Base-by-base conservation (phyloP, 345 rosid genomes). In the Populus davidiana region DNA sequence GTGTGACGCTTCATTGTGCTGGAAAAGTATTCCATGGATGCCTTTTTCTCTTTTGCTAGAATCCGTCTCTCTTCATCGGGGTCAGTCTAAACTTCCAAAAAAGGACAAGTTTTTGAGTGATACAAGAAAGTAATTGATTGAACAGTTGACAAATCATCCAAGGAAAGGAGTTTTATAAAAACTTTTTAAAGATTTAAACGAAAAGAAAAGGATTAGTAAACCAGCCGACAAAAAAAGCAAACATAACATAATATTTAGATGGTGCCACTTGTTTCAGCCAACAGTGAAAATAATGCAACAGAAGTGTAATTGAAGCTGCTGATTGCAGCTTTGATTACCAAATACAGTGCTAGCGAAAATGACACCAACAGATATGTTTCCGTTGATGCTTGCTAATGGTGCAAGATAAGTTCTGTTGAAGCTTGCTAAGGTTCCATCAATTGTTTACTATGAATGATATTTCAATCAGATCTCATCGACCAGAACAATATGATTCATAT, bases 61-160 rank as follows among this genome's bases (percentile, higher is more conserved):
- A 93, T 83, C 84, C 71, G 92, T 75, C 93, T 90, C 87, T 92
- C 99, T 83, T 95, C 99, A 29, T 92, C 98, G 0, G 97, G 98
- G 83, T 91, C 98, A 68, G 88, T 83, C 99, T 95, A 83, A 6
- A 70, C 76, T 50, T 74, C 41, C 72, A 71, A 75, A 41, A 75
- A 84, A 44, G 50, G 9, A 71, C 5, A 64, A 75, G 39, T 38
- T 69, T 64, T 23, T 63, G n/a, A 50, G 31, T 12, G 16, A 5
- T 5, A 18, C 27, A 67, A 65, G 67, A 3, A 44, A 33, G 36
- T 33, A 33, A 33, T 33, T 4, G 36, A 33, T 33, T 33, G 36
- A 33, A 33, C 36, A 4, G 36, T 33, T 33, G 36, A 5, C 36
- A 33, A 33, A 33, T 4, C 36, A 33, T 33, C 5, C 36, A 33